A percentile compares a stretch with the other conserved stretches of the same genome.
These are phyloP conservation scores for Pseudogymnoascus sp. DNA, from an alignment of 2,329 filamentous ascomycete genomes.

Conservation along the genomic window DNA sequence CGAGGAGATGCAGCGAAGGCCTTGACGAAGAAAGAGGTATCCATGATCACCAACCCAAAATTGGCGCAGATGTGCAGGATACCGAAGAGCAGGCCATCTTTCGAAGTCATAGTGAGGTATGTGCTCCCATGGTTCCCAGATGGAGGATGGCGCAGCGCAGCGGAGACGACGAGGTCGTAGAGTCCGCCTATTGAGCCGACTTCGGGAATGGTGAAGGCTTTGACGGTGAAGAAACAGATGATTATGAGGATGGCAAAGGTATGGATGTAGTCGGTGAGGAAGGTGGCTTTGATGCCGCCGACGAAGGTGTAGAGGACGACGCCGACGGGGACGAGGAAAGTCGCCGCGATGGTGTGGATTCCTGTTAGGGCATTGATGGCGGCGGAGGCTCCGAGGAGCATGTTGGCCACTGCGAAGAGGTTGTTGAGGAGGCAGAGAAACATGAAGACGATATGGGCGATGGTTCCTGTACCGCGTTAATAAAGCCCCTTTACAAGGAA, in stretches of 20 bases:
- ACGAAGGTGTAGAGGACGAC: conserved; percentile 33
- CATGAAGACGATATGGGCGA: conserved; percentile 44
- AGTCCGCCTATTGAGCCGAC: conserved; percentile 40
- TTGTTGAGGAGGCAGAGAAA: conserved; percentile 45
- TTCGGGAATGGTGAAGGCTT: conserved; percentile 38
- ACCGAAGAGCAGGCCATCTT: conserved; percentile 42
- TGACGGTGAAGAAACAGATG: conserved; percentile 39
- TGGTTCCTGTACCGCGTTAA: conserved; percentile 20
- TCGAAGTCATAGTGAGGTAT: conserved; percentile 48
- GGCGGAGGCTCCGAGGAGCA: conserved; percentile 39
- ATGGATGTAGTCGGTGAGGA: conserved; percentile 44
- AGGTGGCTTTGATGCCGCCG: conserved; percentile 33
- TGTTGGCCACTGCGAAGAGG: conserved; percentile 44
- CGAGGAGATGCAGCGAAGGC: conserved; percentile 40
- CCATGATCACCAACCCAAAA: conserved; percentile 47
- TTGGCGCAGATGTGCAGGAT: conserved; percentile 42
- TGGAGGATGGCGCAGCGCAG: conserved; percentile 37
- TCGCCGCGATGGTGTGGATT: conserved; percentile 42
- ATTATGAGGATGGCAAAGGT: conserved; percentile 47
- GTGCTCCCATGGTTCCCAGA: conserved; percentile 45
- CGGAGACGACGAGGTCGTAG: conserved; percentile 41
- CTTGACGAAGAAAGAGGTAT: conserved; percentile 45
- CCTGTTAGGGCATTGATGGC: conserved; percentile 38
- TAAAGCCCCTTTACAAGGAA: not conserved
- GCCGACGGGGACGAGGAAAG: conserved; percentile 36